phyloP scores from a whole-genome alignment of 2,329 filamentous ascomycete genomes.

The Microcera coccophila region DNA sequence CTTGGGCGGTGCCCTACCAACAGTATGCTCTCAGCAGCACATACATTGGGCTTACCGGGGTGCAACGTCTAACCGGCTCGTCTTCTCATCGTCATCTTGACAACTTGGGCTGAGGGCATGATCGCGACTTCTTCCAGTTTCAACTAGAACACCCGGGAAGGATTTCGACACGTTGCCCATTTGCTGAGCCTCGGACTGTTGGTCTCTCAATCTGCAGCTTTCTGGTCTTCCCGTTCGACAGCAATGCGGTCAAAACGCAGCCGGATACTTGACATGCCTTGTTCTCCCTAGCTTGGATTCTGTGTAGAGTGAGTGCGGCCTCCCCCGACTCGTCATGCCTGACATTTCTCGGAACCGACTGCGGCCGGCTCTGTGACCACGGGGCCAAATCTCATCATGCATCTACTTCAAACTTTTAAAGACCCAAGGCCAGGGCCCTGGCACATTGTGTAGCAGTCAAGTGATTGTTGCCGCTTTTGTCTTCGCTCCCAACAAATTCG shows the following conservation, averaged over 20 bases:
- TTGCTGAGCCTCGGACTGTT: background rate
- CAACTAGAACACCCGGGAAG: too few species aligned
- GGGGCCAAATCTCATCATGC: constrained; percentile 16
- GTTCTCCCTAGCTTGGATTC: too few species aligned
- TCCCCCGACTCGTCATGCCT: background rate
- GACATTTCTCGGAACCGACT: background rate
- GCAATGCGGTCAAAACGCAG: constrained; percentile 22
- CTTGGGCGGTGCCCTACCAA: too few species aligned
- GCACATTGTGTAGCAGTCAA: constrained; percentile 30
- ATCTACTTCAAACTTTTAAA: constrained; percentile 9
- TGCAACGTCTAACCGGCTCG: too few species aligned
- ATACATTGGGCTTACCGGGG: too few species aligned
- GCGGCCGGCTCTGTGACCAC: constrained; percentile 9
- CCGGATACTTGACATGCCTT: constrained; percentile 7
- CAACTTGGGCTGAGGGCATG: too few species aligned
- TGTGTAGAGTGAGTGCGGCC: too few species aligned
- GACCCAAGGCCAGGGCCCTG: constrained; percentile 18
- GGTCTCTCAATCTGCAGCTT: constrained; percentile 13
- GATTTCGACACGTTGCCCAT: background rate
- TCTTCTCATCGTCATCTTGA: too few species aligned
- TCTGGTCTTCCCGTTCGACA: constrained; percentile 23
- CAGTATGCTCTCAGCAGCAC: too few species aligned
- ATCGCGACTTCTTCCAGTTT: too few species aligned
- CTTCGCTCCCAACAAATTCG: constrained; percentile 15
- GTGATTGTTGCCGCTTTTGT: constrained; percentile 25